Base-by-base conservation (phyloP, 257 asterid genomes). In the Verbascum thapsus region DNA sequence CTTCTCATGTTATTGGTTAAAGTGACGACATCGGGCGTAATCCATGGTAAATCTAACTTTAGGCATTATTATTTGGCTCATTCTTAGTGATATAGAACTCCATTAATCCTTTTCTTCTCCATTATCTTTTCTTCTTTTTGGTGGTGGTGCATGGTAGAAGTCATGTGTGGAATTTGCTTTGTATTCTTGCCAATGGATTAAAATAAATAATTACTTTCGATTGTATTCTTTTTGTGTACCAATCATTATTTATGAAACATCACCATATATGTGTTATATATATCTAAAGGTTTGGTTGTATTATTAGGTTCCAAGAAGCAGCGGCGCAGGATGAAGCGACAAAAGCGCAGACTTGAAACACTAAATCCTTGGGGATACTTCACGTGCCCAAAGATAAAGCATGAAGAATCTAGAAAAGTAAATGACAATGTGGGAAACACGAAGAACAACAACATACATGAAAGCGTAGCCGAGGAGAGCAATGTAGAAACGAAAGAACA, bases 331-430 rank as follows among this genome's bases (percentile, higher is more conserved):
- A 79, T 77, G 72, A 69, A 74, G 48, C 83, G 86, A 17, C 73
- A 75, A 37, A 86, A 83, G 56, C 76, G 74, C 40, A 74, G 75
- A 66, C 58, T 79, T 11, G 83, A 76, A 72, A 69, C 79, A 35
- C 69, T 72, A 44, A 84, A 77, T 56, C 92, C 91, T 5, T 87
- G 96, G 96, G 83, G 94, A 71, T 77, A 69, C 72, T 72, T 59
- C 81, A 72, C 84, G 23, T 67, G 79, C 50, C 63, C 78, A 40
- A 76, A 67, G 43, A 30, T 62, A 38, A 85, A 82, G 63, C 76
- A 62, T 1, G 86, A 83, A 64, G 88, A 79, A 61, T 66, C 82
- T 5, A 61, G 76, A 68, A 56, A 67, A 63, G 26, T 23, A 1
- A 71, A 63, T 8, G 64, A 49, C 64, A 47, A 66, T 34, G 67